Percentiles rank a stretch among this genome's conserved stretches.
phyloP scores from a whole-genome alignment of 2,329 filamentous ascomycete genomes.

The Helotiales sp. region DNA sequence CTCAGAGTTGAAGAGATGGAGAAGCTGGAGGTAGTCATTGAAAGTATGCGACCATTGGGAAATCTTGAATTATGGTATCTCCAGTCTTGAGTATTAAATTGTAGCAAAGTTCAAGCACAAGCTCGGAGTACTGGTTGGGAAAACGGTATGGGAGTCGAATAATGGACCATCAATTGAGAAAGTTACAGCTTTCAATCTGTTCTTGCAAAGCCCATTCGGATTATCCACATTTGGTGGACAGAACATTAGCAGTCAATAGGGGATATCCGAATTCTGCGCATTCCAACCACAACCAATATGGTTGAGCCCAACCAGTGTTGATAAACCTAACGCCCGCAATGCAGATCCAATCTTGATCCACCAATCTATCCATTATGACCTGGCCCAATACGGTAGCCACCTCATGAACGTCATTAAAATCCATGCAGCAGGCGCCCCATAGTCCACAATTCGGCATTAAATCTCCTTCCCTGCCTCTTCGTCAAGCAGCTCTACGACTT shows the following conservation, averaged over 20 bases:
- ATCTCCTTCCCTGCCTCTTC: slow-evolving; percentile 1
- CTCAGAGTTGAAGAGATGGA: too few species aligned
- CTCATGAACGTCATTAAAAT: slow-evolving; percentile 21
- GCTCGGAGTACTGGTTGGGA: too few species aligned
- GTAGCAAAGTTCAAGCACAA: too few species aligned
- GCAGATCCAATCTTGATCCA: slow-evolving; percentile 21
- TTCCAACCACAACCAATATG: not conserved
- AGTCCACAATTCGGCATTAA: slow-evolving; percentile 4
- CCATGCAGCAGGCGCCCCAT: not conserved
- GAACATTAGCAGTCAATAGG: not conserved
- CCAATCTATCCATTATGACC: slow-evolving; percentile 14
- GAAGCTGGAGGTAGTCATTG: too few species aligned
- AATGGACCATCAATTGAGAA: too few species aligned
- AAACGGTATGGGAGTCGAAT: too few species aligned
- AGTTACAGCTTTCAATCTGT: not conserved
- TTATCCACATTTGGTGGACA: not conserved
- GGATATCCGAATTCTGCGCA: not conserved
- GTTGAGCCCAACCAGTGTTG: not conserved
- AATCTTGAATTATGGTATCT: too few species aligned
- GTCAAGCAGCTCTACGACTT: slow-evolving; percentile 43
- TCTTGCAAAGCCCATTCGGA: not conserved
- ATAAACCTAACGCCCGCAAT: slow-evolving; percentile 18
- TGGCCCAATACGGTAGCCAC: slow-evolving; percentile 6
- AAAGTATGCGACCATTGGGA: too few species aligned
- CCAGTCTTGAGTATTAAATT: too few species aligned